Evolutionary conservation across 2,329 filamentous ascomycete species (phyloP).

Genomic region (Paramyrothecium roridum): DNA sequence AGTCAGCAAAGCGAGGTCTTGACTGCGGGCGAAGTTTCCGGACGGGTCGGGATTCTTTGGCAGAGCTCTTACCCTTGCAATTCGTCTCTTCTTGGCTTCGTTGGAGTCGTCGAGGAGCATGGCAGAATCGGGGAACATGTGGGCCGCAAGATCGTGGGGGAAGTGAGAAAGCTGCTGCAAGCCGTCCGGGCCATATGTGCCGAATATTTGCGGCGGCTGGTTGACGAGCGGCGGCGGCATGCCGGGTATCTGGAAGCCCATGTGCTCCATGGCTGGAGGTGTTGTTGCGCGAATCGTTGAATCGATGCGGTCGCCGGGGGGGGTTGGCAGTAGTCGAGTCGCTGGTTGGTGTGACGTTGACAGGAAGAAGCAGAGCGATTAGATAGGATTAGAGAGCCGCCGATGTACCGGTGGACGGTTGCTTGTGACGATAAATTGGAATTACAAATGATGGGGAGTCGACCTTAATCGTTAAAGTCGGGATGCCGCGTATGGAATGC

Average conservation of each 20-base stretch:
- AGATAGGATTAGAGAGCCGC: too few species aligned
- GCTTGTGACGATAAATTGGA: too few species aligned
- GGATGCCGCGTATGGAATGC: too few species aligned
- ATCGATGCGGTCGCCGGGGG: too few species aligned
- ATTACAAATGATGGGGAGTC: too few species aligned
- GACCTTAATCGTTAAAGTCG: too few species aligned
- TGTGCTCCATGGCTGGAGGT: slow-evolving; percentile 35
- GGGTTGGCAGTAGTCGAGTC: too few species aligned
- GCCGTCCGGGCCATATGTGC: slow-evolving; percentile 57
- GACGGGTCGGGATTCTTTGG: not conserved
- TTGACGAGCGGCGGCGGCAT: slow-evolving; percentile 61
- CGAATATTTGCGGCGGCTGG: slow-evolving; percentile 68
- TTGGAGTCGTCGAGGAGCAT: slow-evolving; percentile 62
- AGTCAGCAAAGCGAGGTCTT: not conserved
- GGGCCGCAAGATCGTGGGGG: slow-evolving; percentile 54
- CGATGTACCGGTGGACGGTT: too few species aligned
- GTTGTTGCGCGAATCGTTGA: not conserved
- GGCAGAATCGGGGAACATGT: slow-evolving; percentile 57
- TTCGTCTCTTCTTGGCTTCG: slow-evolving; percentile 85
- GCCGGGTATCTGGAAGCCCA: slow-evolving; percentile 56
- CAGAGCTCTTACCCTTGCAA: slow-evolving; percentile 67
- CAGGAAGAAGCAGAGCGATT: too few species aligned
- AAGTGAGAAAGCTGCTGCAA: slow-evolving; percentile 51
- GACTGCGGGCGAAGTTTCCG: slow-evolving; percentile 5
- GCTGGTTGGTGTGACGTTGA: too few species aligned